Evolutionary conservation across 495 filamentous ascomycete species (phyloP), one percentile per base, ranked within the genome.

Genomic region (Aspergillus hancockii): DNA sequence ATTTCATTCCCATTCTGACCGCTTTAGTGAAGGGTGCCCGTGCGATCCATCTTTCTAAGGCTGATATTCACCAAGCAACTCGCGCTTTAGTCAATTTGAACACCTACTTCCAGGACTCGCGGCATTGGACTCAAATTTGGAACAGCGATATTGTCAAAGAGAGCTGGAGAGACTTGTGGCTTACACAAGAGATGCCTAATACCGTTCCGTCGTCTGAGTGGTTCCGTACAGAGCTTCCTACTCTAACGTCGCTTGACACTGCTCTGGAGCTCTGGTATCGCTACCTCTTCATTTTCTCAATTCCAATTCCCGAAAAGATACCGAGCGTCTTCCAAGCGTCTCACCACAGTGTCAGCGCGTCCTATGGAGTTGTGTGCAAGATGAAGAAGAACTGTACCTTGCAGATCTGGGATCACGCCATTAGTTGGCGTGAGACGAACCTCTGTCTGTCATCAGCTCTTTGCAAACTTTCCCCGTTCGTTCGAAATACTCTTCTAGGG

Each of bases 381-480:
- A 75, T 86, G 49, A 84, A 83, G 64, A 75, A 83, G 16, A 78
- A 79, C 36, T 83, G 80, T 55, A 86, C 81, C 0, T 73, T 87
- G 41, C 83, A 86, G 59, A 84, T 89, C 57, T 89, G 85, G 85
- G 85, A 89, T 59, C 85, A 89, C 60, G 83, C 83, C 49, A 89
- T 89, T 59, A 79, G 77, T 46, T 89, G 83, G 83, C 73, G 85
- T 61, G 85, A 89, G 64, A 84, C 80, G 16, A 86, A 83, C 57
- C 74, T 85, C 8, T 85, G 82, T 56, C 72, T 86, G 8, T 84
- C 81, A 2, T 86, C 84, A 31, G 84, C 81, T 14, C 71, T 86
- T 16, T 86, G 80, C 71, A 81, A 79, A 43, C 76, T 85, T 19
- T 74, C 81, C 2, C 81, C 84, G 0, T 86, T 86, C 51, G 79